Conservation (phyloP, 2,329 filamentous ascomycete genomes). For the Fusarium sp. region DNA sequence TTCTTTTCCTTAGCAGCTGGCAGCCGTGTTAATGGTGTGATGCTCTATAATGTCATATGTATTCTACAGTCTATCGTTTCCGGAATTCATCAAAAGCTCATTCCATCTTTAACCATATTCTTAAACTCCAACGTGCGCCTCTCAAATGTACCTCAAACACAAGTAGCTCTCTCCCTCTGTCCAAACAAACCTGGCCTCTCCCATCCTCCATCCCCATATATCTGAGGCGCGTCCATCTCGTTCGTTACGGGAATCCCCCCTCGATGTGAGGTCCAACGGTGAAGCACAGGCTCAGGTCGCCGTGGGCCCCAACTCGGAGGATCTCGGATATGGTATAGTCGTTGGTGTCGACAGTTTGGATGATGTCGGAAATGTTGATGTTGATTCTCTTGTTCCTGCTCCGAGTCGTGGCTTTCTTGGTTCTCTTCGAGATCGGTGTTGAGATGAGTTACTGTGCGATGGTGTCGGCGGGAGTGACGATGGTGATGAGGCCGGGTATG, state of each 20-base stretch:
- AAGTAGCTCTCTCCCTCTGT: not conserved
- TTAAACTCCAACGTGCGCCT: too few relatives aligned
- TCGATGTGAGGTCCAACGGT: not conserved
- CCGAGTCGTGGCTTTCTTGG: not conserved
- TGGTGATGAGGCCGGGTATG: not conserved
- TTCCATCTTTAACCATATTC: not conserved
- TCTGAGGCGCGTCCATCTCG: conserved; percentile 45
- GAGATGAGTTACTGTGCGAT: not conserved
- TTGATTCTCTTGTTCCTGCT: not conserved
- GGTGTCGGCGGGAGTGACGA: not conserved
- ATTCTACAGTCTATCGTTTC: not conserved
- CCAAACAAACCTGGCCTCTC: not conserved
- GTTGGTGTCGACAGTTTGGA: conserved; percentile 11
- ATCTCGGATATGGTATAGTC: conserved; percentile 6
- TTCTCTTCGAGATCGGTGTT: not conserved
- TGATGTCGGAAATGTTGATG: not conserved
- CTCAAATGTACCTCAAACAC: not conserved
- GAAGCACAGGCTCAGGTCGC: conserved; percentile 7
- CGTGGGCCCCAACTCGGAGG: not conserved
- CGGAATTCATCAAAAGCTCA: not conserved
- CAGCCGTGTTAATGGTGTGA: not conserved
- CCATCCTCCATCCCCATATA: conserved; percentile 7
- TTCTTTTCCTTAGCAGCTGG: not conserved
- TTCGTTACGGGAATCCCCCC: conserved; percentile 10
- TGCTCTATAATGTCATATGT: not conserved